Evolutionary conservation across 306 rosid genomes (phyloP), one percentile per base, ranked within the genome.

Genomic region (Pyrus communis): DNA sequence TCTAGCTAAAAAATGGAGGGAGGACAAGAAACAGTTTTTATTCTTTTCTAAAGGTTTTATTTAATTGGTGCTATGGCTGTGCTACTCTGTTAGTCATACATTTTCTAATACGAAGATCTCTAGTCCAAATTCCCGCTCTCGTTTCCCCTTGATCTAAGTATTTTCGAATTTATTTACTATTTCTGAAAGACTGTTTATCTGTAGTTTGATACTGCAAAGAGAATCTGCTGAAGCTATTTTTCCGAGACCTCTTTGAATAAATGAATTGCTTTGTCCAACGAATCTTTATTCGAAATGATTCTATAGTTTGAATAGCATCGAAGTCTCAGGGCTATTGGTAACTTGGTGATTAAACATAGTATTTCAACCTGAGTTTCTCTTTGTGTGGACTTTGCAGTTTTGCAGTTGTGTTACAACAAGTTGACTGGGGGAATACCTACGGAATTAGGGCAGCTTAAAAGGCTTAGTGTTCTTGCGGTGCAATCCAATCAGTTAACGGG

Each of bases 401-500:
- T 93, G 91, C 97, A 88, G 91, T 87, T 93, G 81, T 87, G 96
- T 79, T 90, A 90, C 77, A 93, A 93, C 76, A 85, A 91, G 75
- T 80, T 93, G 77, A 80, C 70, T 27, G 98, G 98, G 55, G 78
- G 87, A 61, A 85, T 93, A 81, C 98, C 98, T 6, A 82, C 81
- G 18, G 88, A 90, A 63, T 77, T 93, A 15, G 92, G 94, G 74
- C 77, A 71, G 66, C 51, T 90, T 81, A 83, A 69, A 77, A 86
- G 74, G 77, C 91, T 90, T 21, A 84, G 79, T 61, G 87, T 91
- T 78, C 88, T 93, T 68, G 91, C 97, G 35, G 85, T 93, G 79
- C 97, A 93, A 78, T 81, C 86, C 78, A 93, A 93, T 82, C 85
- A 87, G 76, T 82, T 93, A 58, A 80, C 81, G 3, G 85, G 93